Evolutionary conservation across 768 basidiomycete species (phyloP).

Genomic region (Steccherinum ochraceum): DNA sequence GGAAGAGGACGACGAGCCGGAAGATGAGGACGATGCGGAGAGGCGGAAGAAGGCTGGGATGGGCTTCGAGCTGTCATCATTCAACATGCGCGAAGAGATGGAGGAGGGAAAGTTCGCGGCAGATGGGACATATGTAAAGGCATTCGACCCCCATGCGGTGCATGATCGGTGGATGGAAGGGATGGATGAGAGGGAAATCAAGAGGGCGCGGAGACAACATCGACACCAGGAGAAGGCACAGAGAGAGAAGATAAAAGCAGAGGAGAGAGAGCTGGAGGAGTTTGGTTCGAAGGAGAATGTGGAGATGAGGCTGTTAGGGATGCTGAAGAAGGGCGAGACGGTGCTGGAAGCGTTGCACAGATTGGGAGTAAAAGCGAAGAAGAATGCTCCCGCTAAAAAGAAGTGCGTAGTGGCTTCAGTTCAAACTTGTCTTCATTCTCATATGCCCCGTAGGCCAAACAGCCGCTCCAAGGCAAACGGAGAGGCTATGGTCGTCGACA

Average conservation of each 20-base stretch:
- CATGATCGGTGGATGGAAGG: slow-evolving; percentile 98
- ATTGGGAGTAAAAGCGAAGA: slow-evolving; percentile 66
- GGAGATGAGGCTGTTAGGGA: slow-evolving; percentile 60
- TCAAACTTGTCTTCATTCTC: slow-evolving; percentile 3
- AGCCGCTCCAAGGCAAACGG: slow-evolving; percentile 24
- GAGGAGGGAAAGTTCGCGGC: slow-evolving; percentile 95
- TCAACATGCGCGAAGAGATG: slow-evolving; percentile 99
- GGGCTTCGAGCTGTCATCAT: slow-evolving; percentile 91
- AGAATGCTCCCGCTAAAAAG: slow-evolving; percentile 19
- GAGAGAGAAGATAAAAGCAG: slow-evolving; percentile 58
- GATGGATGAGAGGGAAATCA: slow-evolving; percentile 79
- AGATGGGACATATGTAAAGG: slow-evolving; percentile 83
- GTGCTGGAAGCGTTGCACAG: slow-evolving; percentile 86
- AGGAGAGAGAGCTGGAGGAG: slow-evolving; percentile 67
- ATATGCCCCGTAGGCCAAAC: slow-evolving; percentile 22
- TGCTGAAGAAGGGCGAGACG: slow-evolving; percentile 87
- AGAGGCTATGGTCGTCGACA: slow-evolving; percentile 43
- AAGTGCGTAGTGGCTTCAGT: slow-evolving; percentile 12
- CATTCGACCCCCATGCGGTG: slow-evolving; percentile 82
- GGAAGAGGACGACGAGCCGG: slow-evolving; percentile 37
- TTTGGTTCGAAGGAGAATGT: slow-evolving; percentile 59
- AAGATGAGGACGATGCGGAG: slow-evolving; percentile 74
- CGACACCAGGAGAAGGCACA: slow-evolving; percentile 69
- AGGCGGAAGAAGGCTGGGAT: slow-evolving; percentile 77
- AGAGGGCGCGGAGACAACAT: slow-evolving; percentile 71